Percentiles rank a stretch among this genome's conserved stretches.
These are phyloP conservation scores for Heritiera fomes DNA, from an alignment of 345 rosid species.

Conservation along the genomic window DNA sequence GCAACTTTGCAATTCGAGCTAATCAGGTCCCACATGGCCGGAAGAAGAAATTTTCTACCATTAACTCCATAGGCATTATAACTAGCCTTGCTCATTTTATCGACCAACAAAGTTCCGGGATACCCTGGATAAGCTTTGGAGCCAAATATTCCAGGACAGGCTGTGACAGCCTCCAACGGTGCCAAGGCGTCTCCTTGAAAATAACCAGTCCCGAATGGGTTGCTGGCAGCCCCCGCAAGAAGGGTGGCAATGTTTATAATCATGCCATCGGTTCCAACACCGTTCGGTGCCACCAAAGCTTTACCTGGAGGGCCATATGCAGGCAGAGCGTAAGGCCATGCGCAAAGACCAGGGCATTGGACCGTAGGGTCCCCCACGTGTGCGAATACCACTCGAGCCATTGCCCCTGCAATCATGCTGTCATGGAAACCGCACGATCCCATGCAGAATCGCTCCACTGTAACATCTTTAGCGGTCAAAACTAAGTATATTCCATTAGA, in stretches of 20 bases:
- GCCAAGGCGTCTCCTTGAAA: conserved; percentile 71
- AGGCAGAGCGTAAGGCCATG: conserved; percentile 88
- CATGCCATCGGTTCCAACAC: conserved; percentile 77
- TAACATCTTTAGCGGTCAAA: conserved; percentile 56
- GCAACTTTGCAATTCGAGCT: conserved; percentile 41
- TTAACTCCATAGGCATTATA: conserved; percentile 64
- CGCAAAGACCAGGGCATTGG: conserved; percentile 78
- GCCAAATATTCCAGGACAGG: conserved; percentile 74
- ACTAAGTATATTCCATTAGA: conserved; percentile 46
- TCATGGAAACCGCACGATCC: conserved; percentile 53
- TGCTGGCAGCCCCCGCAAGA: conserved; percentile 74
- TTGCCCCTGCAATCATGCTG: conserved; percentile 32
- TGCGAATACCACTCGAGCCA: conserved; percentile 30
- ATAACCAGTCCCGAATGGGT: conserved; percentile 76
- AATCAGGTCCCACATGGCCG: conserved; percentile 65
- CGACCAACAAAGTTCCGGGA: conserved; percentile 59
- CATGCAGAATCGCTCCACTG: conserved; percentile 51
- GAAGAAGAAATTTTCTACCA: conserved; percentile 71
- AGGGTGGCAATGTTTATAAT: conserved; percentile 69
- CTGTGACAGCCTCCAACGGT: conserved; percentile 78
- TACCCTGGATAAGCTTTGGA: conserved; percentile 79
- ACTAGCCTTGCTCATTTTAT: conserved; percentile 64
- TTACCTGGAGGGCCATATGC: conserved; percentile 68
- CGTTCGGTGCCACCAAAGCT: conserved; percentile 71
- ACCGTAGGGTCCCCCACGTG: conserved; percentile 81